Conservation (phyloP, 176 grass and related monocot genomes). For the Oryza punctata region DNA sequence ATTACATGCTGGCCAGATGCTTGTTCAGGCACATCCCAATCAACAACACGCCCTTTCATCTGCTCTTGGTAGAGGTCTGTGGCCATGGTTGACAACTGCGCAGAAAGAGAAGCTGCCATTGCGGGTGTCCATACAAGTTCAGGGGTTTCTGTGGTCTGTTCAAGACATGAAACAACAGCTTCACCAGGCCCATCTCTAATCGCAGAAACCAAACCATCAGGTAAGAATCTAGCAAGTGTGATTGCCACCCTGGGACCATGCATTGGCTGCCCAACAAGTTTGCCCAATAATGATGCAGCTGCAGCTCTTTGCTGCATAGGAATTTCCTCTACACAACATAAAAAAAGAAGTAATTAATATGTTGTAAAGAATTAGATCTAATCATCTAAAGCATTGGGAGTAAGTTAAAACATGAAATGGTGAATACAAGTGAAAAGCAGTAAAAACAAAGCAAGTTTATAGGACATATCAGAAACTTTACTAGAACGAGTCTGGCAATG, state of each 20-base stretch:
- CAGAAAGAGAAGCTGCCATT: slow-evolving; percentile 95
- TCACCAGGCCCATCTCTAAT: slow-evolving; percentile 98
- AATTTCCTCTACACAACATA: slow-evolving; percentile 76
- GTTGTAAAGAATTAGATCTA: slow-evolving; percentile 3
- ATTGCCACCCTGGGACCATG: slow-evolving; percentile 98
- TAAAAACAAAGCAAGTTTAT: slow-evolving; percentile 5
- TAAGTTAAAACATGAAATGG: slow-evolving; percentile 31
- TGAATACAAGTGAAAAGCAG: background rate
- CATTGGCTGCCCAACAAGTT: slow-evolving; percentile 96
- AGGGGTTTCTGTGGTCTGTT: slow-evolving; percentile 98
- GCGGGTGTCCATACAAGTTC: slow-evolving; percentile 99
- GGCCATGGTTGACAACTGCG: slow-evolving; percentile 91
- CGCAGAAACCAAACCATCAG: slow-evolving; percentile 89
- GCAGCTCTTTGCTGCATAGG: slow-evolving; percentile 91
- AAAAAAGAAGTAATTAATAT: slow-evolving; percentile 38
- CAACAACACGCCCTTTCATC: slow-evolving; percentile 90
- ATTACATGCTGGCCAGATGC: slow-evolving; percentile 92
- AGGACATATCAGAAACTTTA: slow-evolving; percentile 6
- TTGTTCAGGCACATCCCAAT: slow-evolving; percentile 99
- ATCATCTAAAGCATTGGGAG: slow-evolving; percentile 1
- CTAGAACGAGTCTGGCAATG: background rate
- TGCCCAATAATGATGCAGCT: slow-evolving; percentile 90
- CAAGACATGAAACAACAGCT: slow-evolving; percentile 80
- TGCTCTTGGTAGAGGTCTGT: slow-evolving; percentile 96
- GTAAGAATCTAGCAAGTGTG: slow-evolving; percentile 89